These are phyloP conservation scores for Zoysia pacifica DNA, from an alignment of 176 grass and related monocot species.

Conservation along the genomic window DNA sequence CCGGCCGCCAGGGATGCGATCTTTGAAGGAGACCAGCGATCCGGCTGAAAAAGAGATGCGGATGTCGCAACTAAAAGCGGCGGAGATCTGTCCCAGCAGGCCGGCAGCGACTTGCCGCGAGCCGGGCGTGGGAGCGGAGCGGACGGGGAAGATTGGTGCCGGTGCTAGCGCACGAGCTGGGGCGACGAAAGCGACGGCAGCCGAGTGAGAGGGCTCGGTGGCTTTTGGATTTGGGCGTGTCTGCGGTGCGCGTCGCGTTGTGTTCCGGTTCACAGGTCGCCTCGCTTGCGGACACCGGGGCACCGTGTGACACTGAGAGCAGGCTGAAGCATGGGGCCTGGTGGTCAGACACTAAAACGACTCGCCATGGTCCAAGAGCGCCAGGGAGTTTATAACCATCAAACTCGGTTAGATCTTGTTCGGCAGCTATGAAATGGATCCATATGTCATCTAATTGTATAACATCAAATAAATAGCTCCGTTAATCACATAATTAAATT, in stretches of 20 bases:
- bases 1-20: slow-evolving; percentile 35
- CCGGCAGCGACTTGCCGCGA: neutral
- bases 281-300: neutral
- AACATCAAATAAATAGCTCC: too few species aligned
- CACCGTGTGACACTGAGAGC: too few species aligned
- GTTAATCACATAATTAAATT: too few species aligned
- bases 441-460: too few species aligned
- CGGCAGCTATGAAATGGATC: too few species aligned
- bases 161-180: slow-evolving; percentile 44
- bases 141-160: neutral
- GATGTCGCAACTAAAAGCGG: slow-evolving; percentile 47
- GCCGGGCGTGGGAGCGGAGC: neutral
- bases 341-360: neutral
- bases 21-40: slow-evolving; percentile 17
- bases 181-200: slow-evolving; percentile 39
- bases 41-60: slow-evolving; percentile 19
- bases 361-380: too few species aligned
- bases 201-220: slow-evolving; percentile 6
- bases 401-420: neutral
- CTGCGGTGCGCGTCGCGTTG: neutral
- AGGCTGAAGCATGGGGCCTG: neutral
- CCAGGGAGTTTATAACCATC: too few species aligned
- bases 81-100: neutral
- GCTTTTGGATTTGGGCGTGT: slow-evolving; percentile 25
- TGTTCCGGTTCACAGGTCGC: slow-evolving; percentile 8